Conservation (phyloP, 108 stramenopile species). For the Nitzschia inconspicua region DNA sequence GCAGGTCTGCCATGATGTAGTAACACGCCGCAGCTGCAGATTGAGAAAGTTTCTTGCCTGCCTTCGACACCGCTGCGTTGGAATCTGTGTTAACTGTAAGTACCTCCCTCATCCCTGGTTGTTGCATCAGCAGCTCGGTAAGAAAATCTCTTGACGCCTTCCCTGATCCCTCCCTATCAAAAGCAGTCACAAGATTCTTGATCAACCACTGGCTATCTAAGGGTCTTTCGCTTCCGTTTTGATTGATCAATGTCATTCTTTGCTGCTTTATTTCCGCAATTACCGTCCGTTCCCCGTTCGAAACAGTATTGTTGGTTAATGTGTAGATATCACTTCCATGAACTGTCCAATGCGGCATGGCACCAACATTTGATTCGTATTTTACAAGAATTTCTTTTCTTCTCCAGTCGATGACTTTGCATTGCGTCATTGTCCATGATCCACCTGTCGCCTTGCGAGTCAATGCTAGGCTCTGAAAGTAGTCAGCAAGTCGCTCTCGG, state of each 20-base stretch:
- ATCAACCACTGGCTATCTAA: constrained; percentile 22
- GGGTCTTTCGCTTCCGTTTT: constrained; percentile 7
- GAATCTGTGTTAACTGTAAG: not conserved
- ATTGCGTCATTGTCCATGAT: constrained; percentile 9
- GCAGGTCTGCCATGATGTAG: constrained; percentile 53
- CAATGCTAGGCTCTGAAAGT: constrained; percentile 23
- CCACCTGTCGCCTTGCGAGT: constrained; percentile 16
- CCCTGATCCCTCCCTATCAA: not conserved
- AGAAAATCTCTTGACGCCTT: constrained; percentile 9
- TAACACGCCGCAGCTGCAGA: constrained; percentile 54
- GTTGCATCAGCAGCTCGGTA: constrained; percentile 13
- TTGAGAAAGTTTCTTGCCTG: constrained; percentile 24
- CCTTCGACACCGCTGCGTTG: not conserved
- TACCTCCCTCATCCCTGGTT: not conserved
- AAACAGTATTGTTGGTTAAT: not conserved
- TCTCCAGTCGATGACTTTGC: constrained; percentile 15
- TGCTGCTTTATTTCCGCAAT: constrained; percentile 19
- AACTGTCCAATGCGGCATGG: constrained; percentile 13
- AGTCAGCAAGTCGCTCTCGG: constrained; percentile 7
- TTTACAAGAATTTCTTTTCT: constrained; percentile 6
- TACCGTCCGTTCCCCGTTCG: not conserved
- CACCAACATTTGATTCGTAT: constrained; percentile 10
- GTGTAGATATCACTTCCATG: constrained; percentile 14
- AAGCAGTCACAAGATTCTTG: constrained; percentile 15
- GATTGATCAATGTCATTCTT: not conserved